These are phyloP conservation scores for Xylaria sp. DNA, from an alignment of 2,329 filamentous ascomycete genomes.

Conservation along the genomic window DNA sequence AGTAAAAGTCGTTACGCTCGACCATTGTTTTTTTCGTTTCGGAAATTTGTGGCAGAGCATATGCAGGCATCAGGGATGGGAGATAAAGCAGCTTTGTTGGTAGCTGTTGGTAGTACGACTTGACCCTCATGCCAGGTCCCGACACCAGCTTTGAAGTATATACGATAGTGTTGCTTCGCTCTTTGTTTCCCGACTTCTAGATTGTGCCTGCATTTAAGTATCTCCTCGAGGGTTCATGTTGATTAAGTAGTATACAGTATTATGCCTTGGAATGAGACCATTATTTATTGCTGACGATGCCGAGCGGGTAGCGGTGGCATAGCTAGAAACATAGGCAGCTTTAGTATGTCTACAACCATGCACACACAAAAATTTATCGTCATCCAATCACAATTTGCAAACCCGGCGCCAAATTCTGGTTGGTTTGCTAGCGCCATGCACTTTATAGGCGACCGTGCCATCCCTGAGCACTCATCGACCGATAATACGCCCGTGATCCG, in stretches of 20 bases:
- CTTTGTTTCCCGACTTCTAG: not conserved
- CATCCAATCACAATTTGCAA: constrained; percentile 24
- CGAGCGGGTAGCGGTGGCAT: constrained; percentile 9
- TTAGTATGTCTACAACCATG: not conserved
- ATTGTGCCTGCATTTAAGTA: not conserved
- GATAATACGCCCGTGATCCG: constrained; percentile 10
- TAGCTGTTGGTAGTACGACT: not conserved
- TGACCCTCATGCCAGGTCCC: not conserved
- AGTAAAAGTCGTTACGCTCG: not conserved
- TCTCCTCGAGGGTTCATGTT: not conserved
- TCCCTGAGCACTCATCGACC: constrained; percentile 21
- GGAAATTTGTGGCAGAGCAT: not conserved
- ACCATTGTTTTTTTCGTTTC: constrained; percentile 10
- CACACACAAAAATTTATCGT: not conserved
- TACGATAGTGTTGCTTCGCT: not conserved
- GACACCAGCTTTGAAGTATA: not conserved
- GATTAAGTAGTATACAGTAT: not conserved
- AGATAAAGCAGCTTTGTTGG: constrained; percentile 3
- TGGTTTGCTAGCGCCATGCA: constrained; percentile 20
- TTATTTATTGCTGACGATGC: constrained; percentile 11
- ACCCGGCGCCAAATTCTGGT: constrained; percentile 17
- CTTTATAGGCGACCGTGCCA: constrained; percentile 29
- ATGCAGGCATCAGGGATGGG: constrained; percentile 12
- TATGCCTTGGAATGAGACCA: not conserved
- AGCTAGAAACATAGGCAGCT: not conserved